Evolutionary conservation across 768 basidiomycete species (phyloP).

Genomic region (Calvatia gigantea): DNA sequence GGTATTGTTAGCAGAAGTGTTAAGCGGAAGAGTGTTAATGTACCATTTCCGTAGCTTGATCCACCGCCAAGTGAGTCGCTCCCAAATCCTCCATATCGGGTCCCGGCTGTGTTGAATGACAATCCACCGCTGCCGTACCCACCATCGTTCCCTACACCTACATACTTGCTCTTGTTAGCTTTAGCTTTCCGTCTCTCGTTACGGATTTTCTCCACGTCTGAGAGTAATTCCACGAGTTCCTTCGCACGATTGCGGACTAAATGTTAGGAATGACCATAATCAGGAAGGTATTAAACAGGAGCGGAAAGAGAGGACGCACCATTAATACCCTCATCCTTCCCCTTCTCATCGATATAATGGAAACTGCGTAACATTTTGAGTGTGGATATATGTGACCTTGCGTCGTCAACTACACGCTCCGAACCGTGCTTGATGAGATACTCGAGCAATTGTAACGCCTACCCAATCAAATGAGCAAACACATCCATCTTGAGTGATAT

Average conservation of each 20-base stretch:
- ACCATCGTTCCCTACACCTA: constrained; percentile 81
- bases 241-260: constrained; percentile 92
- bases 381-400: constrained; percentile 89
- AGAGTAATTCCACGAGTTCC: constrained; percentile 88
- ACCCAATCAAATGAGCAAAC: not conserved
- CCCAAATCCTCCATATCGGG: constrained; percentile 43
- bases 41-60: constrained; percentile 24
- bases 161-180: constrained; percentile 84
- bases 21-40: constrained; percentile 17
- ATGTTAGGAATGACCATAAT: not conserved
- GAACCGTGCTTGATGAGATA: constrained; percentile 97
- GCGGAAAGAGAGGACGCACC: constrained; percentile 42
- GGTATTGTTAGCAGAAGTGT: constrained; percentile 25
- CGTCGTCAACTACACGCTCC: constrained; percentile 97
- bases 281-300: not conserved
- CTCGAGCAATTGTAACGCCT: constrained; percentile 92
- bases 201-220: constrained; percentile 89
- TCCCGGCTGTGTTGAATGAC: constrained; percentile 23
- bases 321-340: constrained; percentile 97
- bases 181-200: constrained; percentile 91
- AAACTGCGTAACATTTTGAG: constrained; percentile 98
- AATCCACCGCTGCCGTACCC: constrained; percentile 39
- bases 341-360: constrained; percentile 98
- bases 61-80: constrained; percentile 35
- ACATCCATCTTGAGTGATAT: not conserved